phyloP scores from a whole-genome alignment of 2,329 filamentous ascomycete species.

The Fusarium cyanostomum region DNA sequence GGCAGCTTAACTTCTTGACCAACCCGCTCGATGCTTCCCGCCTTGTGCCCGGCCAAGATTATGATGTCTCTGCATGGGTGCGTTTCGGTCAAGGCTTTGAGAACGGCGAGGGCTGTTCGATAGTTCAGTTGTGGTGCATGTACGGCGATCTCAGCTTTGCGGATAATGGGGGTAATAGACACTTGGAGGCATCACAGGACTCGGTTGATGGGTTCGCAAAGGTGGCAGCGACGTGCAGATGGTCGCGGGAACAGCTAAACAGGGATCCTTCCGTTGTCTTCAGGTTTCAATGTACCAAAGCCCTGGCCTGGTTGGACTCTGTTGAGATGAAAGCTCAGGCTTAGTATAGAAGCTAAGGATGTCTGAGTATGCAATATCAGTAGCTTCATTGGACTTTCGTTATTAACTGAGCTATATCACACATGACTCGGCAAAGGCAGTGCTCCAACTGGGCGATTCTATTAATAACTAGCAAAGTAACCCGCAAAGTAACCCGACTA shows the following conservation, averaged over 20 bases:
- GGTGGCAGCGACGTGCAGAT: not conserved
- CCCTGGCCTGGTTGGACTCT: not conserved
- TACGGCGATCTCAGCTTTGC: not conserved
- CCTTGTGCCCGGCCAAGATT: not conserved
- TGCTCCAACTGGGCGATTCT: no score
- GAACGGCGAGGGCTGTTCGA: not conserved
- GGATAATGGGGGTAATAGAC: not conserved
- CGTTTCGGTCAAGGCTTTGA: not conserved
- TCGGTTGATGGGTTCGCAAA: not conserved
- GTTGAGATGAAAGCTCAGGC: not conserved
- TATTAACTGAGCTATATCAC: no score
- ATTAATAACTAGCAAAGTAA: no score
- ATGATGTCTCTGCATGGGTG: not conserved
- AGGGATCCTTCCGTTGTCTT: not conserved
- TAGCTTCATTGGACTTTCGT: no score
- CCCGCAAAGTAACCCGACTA: no score
- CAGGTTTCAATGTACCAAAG: not conserved
- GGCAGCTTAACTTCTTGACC: not conserved
- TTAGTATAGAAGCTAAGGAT: no score
- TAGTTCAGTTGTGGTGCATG: not conserved
- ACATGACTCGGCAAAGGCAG: no score
- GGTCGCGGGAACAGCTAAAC: not conserved
- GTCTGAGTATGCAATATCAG: no score
- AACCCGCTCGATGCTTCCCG: not conserved
- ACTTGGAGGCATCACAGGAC: not conserved